Evolutionary conservation across 441 rosid species (phyloP), one percentile per base, ranked within the genome.

Genomic region (Viola pubescens): DNA sequence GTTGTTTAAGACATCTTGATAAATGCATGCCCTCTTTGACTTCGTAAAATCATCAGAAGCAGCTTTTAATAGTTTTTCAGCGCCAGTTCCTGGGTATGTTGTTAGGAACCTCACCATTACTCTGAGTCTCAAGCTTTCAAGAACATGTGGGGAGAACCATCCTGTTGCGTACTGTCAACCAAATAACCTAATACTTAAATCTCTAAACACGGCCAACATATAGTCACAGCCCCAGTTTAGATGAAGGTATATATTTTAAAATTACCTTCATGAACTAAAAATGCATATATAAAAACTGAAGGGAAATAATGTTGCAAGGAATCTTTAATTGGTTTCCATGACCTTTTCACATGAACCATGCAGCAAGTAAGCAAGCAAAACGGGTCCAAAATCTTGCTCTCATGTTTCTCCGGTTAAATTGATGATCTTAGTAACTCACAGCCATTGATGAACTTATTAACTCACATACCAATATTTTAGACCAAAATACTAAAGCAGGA

Each of bases 61-160:
- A 64, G 78, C 74, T 82, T 87, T 94, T 60, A 78, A 70, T 58
- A 87, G 69, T 69, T 81, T 85, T 70, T 85, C 82, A 26, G 86
- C 91, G 56, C 91, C 97, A 13, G 81, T 7, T 68, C 77, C 76
- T 7, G 96, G 94, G 70, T 73, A 94, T 41, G 87, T 77, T 58
- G 94, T 82, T 65, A 94, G 74, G 75, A 86, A 91, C 76, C 86
- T 82, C 74, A 88, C 71, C 79, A 87, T 82, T 42, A 89, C 81
- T 54, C 92, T 83, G 61, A 76, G 81, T 73, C 95, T 85, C 63
- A 91, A 74, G 71, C 85, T 77, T 66, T 87, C 96, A 69, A 86
- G 86, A 71, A 81, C 64, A 44, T 80, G 70, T 58, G 71, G 86
- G 4, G 79, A 79, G 76, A 94, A 91, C 99, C 99, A 94, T 68